Evolutionary conservation across 306 rosid genomes (phyloP), one percentile per base, ranked within the genome.

Genomic region (Senna siamea): DNA sequence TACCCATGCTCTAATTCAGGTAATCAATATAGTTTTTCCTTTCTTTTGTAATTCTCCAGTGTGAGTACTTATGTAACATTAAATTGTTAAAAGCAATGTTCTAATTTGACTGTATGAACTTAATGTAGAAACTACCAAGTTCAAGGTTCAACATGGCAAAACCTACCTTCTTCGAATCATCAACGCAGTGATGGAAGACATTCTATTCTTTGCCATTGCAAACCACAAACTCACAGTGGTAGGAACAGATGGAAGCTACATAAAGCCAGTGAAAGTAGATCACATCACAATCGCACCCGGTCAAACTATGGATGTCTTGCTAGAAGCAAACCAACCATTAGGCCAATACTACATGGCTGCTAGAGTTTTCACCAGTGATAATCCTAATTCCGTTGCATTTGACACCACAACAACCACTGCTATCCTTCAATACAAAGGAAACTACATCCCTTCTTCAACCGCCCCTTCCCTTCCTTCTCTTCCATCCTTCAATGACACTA

Each of bases 301-400:
- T 3, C 95, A 89, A 73, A 76, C 95, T 12, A 60, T 83, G 30
- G 88, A 85, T 40, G 88, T 76, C 22, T 41, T 89, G 41, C 66
- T 89, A 0, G 13, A 65, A 69, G 62, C 95, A 69, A 61, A 85
- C 78, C 90, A 80, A 44, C 69, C 81, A 13, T 44, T 28, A 6
- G 65, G 46, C 22, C 78, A 40, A 23, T 89, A 89, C 73, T 87
- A 83, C 82, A 83, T 89, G 92, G 92, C 96, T 2, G 86, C 87
- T 13, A 79, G 70, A 44, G 90, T 68, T 5, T 89, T 85, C 38
- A 66, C 86, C 0, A 75, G 75, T 11, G 69, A 66, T 0, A 0
- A 1, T 0, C 5, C 73, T 0, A 0, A 0, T 0, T 4, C 26
- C 0, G 53, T 78, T 8, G 0, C 1, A 14, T 85, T 85, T 32